These are phyloP conservation scores for Phialocephala subalpina DNA, from an alignment of 2,329 filamentous ascomycete genomes.

Conservation along the genomic window DNA sequence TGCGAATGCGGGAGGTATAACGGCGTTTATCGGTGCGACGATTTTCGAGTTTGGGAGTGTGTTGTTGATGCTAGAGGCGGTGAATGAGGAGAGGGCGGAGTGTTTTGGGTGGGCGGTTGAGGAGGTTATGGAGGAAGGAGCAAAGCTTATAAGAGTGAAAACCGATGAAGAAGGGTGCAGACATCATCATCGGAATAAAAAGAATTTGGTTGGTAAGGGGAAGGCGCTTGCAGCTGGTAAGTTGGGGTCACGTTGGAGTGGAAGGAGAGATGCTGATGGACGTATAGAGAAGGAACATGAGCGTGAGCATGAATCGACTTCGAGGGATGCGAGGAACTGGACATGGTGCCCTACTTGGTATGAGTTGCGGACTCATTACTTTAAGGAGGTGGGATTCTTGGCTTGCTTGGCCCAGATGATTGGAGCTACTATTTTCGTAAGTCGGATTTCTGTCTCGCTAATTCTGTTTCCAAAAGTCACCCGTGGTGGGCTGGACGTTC, in stretches of 20 bases:
- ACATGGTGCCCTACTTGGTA: constrained; percentile 65
- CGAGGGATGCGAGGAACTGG: constrained; percentile 50
- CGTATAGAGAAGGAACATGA: constrained; percentile 25
- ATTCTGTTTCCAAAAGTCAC: background rate
- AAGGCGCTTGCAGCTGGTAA: constrained; percentile 26
- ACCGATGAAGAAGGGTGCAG: constrained; percentile 40
- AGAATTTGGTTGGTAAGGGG: constrained; percentile 47
- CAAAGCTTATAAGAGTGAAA: constrained; percentile 32
- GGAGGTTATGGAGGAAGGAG: constrained; percentile 46
- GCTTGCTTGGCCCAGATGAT: constrained; percentile 64
- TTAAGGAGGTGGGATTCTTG: constrained; percentile 69
- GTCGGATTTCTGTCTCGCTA: constrained; percentile 11
- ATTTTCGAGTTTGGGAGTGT: constrained; percentile 71
- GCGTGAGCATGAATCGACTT: constrained; percentile 27
- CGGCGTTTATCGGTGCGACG: constrained; percentile 71
- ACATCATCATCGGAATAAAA: constrained; percentile 52
- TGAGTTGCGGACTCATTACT: constrained; percentile 66
- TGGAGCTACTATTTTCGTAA: constrained; percentile 64
- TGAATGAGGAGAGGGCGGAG: constrained; percentile 70
- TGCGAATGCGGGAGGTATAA: constrained; percentile 64
- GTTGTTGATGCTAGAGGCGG: constrained; percentile 69
- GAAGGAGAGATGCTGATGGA: background rate
- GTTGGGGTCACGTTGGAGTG: background rate
- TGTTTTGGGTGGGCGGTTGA: constrained; percentile 77
- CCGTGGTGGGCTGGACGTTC: background rate